Evolutionary conservation across 2,329 filamentous ascomycete species (phyloP).

Genomic region (Ophioceras dolichostomum): DNA sequence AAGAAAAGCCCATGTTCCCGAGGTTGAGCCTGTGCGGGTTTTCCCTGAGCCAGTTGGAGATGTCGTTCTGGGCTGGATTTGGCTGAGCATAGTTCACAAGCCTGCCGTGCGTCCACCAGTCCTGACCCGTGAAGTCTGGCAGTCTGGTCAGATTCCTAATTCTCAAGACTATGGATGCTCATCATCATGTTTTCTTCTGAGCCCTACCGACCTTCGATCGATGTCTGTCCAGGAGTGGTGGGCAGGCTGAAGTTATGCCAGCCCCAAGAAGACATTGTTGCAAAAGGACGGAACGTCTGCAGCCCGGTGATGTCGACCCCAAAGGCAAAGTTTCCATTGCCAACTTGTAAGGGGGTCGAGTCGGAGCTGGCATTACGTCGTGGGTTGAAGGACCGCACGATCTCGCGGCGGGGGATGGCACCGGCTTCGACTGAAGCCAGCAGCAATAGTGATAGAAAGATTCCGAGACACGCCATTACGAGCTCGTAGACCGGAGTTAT

Average conservation of each 20-base stretch:
- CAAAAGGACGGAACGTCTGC: constrained; percentile 32
- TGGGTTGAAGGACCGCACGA: constrained; percentile 31
- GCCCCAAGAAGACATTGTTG: constrained; percentile 33
- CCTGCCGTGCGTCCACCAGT: constrained; percentile 29
- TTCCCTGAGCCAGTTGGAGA: constrained; percentile 28
- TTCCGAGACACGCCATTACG: not conserved
- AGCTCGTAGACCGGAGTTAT: too few species aligned
- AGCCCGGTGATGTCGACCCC: constrained; percentile 32
- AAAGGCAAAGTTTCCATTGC: constrained; percentile 36
- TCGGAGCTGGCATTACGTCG: constrained; percentile 31
- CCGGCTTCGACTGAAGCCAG: constrained; percentile 9
- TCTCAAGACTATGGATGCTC: too few species aligned
- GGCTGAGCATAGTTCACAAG: constrained; percentile 28
- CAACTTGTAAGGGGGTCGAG: constrained; percentile 38
- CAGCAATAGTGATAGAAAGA: constrained; percentile 7
- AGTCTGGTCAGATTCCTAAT: not conserved
- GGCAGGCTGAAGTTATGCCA: constrained; percentile 36
- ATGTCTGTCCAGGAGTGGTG: constrained; percentile 23
- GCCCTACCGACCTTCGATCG: constrained; percentile 18
- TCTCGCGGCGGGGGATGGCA: constrained; percentile 17
- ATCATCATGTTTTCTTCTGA: too few species aligned
- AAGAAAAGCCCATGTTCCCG: constrained; percentile 32
- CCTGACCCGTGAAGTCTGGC: constrained; percentile 25
- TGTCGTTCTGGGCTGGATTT: constrained; percentile 25
- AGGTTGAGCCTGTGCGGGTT: constrained; percentile 41